phyloP scores from a whole-genome alignment of 495 filamentous ascomycete species.

The Penicillium crystallinum region DNA sequence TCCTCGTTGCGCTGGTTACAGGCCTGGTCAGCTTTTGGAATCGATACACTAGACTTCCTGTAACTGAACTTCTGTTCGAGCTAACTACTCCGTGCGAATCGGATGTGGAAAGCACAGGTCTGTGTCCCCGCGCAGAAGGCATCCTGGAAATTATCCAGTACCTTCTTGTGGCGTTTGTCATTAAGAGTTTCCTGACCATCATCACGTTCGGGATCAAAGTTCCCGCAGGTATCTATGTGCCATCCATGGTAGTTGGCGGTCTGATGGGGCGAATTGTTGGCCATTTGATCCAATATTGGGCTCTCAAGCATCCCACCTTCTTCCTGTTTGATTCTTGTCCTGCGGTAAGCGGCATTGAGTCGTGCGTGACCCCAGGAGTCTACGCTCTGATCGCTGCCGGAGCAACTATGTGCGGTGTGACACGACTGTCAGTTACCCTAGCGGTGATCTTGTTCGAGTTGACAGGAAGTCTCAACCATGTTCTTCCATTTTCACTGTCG shows the following conservation, averaged over 20 bases:
- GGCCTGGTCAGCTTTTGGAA: conserved; percentile 92
- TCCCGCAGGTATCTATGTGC: conserved; percentile 94
- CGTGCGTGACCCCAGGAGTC: conserved; percentile 91
- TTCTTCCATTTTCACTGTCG: conserved; percentile 88
- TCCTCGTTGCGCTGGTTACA: conserved; percentile 80
- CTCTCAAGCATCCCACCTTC: conserved; percentile 64
- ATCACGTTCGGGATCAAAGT: conserved; percentile 94
- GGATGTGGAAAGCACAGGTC: conserved; percentile 53
- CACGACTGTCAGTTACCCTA: conserved; percentile 86
- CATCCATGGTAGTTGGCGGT: conserved; percentile 96
- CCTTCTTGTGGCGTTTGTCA: conserved; percentile 72
- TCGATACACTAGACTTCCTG: conserved; percentile 77
- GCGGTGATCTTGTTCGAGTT: conserved; percentile 95
- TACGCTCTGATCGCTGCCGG: conserved; percentile 94
- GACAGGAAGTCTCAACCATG: conserved; percentile 90
- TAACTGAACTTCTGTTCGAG: conserved; percentile 86
- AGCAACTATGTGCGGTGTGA: conserved; percentile 97
- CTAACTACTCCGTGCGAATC: conserved; percentile 79
- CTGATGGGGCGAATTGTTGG: conserved; percentile 86
- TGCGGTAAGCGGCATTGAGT: conserved; percentile 58
- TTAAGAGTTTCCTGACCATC: conserved; percentile 83
- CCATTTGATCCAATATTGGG: conserved; percentile 78
- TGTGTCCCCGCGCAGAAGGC: conserved; percentile 73
- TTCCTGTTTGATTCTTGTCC: conserved; percentile 71
- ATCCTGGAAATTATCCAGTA: conserved; percentile 67